Evolutionary conservation across 805 yeast species (phyloP).

Genomic region (Wickerhamiella hasegawae): DNA sequence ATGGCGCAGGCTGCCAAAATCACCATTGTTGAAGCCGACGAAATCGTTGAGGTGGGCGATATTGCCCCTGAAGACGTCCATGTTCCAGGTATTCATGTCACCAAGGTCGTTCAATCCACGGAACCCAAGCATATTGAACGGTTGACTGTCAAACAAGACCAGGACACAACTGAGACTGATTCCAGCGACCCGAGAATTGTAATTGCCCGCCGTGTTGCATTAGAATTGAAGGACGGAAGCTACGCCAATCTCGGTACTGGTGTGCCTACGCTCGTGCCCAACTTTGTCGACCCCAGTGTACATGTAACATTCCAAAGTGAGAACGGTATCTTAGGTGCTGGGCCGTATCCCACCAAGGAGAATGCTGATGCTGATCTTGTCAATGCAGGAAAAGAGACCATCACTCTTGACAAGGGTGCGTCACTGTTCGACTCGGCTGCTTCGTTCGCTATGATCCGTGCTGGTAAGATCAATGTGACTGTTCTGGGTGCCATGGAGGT

Average conservation of each 20-base stretch:
- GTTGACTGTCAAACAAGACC: slow-evolving; percentile 9
- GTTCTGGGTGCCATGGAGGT: slow-evolving; percentile 37
- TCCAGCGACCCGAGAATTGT: slow-evolving; percentile 15
- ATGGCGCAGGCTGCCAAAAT: slow-evolving; percentile 31
- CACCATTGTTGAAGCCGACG: slow-evolving; percentile 36
- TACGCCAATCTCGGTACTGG: slow-evolving; percentile 35
- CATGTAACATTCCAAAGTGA: slow-evolving; percentile 31
- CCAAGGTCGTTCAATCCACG: slow-evolving; percentile 26
- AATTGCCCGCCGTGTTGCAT: slow-evolving; percentile 30
- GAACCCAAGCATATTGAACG: slow-evolving; percentile 30
- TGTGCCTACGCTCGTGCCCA: slow-evolving; percentile 35
- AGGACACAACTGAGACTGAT: slow-evolving; percentile 2
- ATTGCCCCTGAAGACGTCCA: slow-evolving; percentile 31
- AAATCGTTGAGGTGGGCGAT: slow-evolving; percentile 32
- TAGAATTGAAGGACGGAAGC: slow-evolving; percentile 29
- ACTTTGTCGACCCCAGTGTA: slow-evolving; percentile 23
- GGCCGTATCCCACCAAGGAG: slow-evolving; percentile 30
- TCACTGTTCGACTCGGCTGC: slow-evolving; percentile 34
- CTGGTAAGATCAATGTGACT: slow-evolving; percentile 30
- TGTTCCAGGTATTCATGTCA: slow-evolving; percentile 31
- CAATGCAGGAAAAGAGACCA: slow-evolving; percentile 38
- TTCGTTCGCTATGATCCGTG: slow-evolving; percentile 34
- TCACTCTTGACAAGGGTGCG: slow-evolving; percentile 31
- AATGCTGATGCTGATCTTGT: slow-evolving; percentile 32
- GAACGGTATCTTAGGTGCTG: slow-evolving; percentile 35